phyloP scores from a whole-genome alignment of 2,329 filamentous ascomycete species.

The Botrytis tulipae region DNA sequence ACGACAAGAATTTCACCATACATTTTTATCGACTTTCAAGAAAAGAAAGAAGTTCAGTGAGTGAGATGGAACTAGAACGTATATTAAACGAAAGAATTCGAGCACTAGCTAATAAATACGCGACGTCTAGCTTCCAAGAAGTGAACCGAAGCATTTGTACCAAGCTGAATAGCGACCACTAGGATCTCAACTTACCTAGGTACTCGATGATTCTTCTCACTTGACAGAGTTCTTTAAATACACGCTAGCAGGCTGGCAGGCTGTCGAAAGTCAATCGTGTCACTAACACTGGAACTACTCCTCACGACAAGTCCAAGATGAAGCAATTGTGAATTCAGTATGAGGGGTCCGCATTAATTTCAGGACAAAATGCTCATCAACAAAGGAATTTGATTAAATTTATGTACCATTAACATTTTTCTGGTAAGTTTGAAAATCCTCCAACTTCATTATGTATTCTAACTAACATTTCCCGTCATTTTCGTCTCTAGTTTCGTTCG shows the following conservation, averaged over 20 bases:
- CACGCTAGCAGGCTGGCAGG: neutral
- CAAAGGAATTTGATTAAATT: neutral
- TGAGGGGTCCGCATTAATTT: neutral
- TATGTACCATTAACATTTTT: constrained; percentile 1
- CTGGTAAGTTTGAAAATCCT: neutral
- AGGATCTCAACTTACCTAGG: neutral
- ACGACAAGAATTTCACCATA: neutral
- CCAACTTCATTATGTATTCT: neutral
- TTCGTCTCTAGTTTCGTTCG: neutral
- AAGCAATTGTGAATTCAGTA: neutral
- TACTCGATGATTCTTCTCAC: neutral
- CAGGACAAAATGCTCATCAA: neutral
- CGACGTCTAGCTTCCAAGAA: neutral
- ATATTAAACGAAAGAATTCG: neutral
- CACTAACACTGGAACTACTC: neutral
- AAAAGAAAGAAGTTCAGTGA: neutral
- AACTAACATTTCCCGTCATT: neutral
- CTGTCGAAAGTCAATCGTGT: neutral
- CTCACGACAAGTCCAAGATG: neutral
- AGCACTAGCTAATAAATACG: neutral
- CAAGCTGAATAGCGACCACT: neutral
- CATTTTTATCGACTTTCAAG: fast-evolving
- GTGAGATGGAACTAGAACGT: neutral
- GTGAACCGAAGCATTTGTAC: neutral
- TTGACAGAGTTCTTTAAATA: neutral